These are phyloP conservation scores for Suillus plorans DNA, from an alignment of 768 basidiomycete species.

Conservation along the genomic window DNA sequence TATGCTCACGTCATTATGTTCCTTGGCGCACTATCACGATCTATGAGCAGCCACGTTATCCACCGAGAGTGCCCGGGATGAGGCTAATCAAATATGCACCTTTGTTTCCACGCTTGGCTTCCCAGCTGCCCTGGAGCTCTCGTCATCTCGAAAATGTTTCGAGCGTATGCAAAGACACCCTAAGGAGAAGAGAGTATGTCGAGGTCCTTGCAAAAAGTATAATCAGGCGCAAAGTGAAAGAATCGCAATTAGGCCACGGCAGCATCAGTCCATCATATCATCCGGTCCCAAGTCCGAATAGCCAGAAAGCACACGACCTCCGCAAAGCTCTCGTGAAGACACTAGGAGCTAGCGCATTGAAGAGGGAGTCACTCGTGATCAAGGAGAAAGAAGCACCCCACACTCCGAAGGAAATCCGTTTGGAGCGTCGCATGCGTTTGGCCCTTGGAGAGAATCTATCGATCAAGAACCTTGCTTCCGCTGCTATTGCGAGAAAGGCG, in stretches of 20 bases:
- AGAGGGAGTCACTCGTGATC: conserved; percentile 13
- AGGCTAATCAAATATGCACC: conserved; percentile 19
- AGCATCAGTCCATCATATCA: neutral
- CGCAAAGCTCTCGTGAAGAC: conserved; percentile 7
- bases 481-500: conserved; percentile 9
- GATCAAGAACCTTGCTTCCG: conserved; percentile 14
- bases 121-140: conserved; percentile 12
- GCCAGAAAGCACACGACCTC: neutral
- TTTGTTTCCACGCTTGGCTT: conserved; percentile 14
- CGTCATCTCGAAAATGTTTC: neutral
- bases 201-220: conserved; percentile 21
- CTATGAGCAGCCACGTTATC: conserved; percentile 13
- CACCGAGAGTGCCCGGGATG: conserved; percentile 17
- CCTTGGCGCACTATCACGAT: neutral
- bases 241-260: conserved; percentile 7
- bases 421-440: conserved; percentile 9
- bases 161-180: neutral
- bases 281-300: neutral
- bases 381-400: neutral
- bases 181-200: conserved; percentile 18
- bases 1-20: neutral
- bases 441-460: conserved; percentile 20
- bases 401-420: conserved; percentile 13
- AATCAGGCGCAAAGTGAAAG: conserved; percentile 17
- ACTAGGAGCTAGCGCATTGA: conserved; percentile 3